Evolutionary conservation across 768 basidiomycete species (phyloP).

Genomic region (Suillus cothurnatus): DNA sequence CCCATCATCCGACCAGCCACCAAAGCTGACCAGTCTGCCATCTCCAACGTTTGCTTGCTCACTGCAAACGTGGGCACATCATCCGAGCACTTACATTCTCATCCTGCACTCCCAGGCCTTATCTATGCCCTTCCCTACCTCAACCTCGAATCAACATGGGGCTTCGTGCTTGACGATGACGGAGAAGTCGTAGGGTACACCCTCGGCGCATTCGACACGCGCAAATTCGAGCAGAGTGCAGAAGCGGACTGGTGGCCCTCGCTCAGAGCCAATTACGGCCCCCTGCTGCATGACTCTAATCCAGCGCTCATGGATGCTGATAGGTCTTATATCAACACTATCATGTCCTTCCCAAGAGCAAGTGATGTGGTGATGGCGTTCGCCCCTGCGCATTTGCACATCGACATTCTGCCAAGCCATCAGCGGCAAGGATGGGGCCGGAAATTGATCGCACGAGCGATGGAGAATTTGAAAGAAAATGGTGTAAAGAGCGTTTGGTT

Average conservation of each 20-base stretch:
- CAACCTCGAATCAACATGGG: constrained; percentile 61
- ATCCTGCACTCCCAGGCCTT: constrained; percentile 66
- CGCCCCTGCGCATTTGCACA: constrained; percentile 76
- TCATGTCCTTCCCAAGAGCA: constrained; percentile 42
- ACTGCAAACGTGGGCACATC: constrained; percentile 73
- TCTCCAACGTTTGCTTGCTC: constrained; percentile 74
- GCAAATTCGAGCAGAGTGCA: constrained; percentile 58
- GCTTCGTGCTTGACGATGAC: constrained; percentile 70
- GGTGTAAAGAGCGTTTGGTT: constrained; percentile 60
- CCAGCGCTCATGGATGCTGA: constrained; percentile 24
- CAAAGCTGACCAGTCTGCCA: constrained; percentile 51
- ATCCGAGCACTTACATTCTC: constrained; percentile 62
- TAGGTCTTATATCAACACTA: constrained; percentile 33
- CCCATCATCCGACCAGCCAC: constrained; percentile 58
- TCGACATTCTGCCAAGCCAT: constrained; percentile 67
- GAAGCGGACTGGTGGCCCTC: constrained; percentile 66
- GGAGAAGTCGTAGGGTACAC: constrained; percentile 67
- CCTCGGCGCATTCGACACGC: constrained; percentile 68
- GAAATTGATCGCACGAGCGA: constrained; percentile 56
- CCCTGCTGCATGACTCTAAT: constrained; percentile 13
- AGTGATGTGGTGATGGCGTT: constrained; percentile 59
- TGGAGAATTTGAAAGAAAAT: constrained; percentile 53
- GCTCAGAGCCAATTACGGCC: constrained; percentile 57
- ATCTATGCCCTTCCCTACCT: constrained; percentile 79
- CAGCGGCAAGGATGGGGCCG: constrained; percentile 75